Evolutionary conservation across 257 asterid genomes (phyloP), one percentile per base, ranked within the genome.

Genomic region (Solanum tacnaense): DNA sequence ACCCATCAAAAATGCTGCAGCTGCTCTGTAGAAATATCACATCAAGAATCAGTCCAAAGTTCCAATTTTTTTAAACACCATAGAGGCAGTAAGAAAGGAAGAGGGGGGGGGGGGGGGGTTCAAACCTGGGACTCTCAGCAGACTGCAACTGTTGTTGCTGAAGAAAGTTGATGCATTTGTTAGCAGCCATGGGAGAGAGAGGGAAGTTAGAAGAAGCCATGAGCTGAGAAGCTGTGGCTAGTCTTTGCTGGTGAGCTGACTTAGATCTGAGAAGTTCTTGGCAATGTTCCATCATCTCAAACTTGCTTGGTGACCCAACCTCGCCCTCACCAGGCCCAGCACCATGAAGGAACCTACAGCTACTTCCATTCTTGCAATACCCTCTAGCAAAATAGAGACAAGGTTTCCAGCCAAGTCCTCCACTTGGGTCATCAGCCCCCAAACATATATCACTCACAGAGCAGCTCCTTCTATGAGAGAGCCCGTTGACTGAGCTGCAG

Each of bases 311-410:
- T 0, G 95, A 93, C 10, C 95, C 93, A 90, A 88, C 91, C 38
- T 62, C 90, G 58, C 34, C 92, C 39, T 89, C 62, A 52, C 89
- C 83, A 36, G 29, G 21, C 32, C 91, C 92, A 25, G 81, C 94
- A 39, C 96, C 95, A 88, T 94, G 98, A 38, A 92, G 87, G 88
- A 93, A 94, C 60, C 94, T 90, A 93, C 98, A 94, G 87, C 89
- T 89, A 41, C 92, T 88, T 11, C 98, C 98, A 35, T 94, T 92
- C 90, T 93, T 94, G 87, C 98, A 94, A 92, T 92, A 94, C 67
- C 98, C 98, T 89, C 96, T 90, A 11, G 96, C 94, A 58, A 90
- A 94, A 88, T 93, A 94, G 89, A 94, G 86, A 44, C 98, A 93
- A 0, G 98, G 95, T 52, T 93, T 94, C 98, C 98, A 93, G 3